Evolutionary conservation across 78 protist species (phyloP).

Genomic region (slime mould (Dictyostelium discoideum)): DNA sequence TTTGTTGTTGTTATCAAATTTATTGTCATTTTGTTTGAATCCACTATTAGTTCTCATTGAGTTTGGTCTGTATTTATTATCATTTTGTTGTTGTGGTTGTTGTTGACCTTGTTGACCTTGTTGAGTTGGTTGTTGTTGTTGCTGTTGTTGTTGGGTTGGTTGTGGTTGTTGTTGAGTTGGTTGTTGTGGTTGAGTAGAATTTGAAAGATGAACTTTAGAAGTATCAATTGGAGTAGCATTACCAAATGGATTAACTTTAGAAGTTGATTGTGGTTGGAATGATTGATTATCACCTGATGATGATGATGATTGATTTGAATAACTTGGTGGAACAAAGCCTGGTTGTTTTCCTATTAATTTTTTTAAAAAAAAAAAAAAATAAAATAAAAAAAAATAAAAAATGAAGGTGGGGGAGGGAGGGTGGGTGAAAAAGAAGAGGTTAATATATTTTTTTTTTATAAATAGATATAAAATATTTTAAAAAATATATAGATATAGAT

Average conservation of each 20-base stretch:
- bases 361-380: background rate
- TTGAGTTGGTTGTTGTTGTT: background rate
- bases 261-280: background rate
- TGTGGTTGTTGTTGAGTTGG: background rate
- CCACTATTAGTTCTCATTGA: background rate
- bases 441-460: background rate
- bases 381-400: background rate
- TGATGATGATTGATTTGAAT: background rate
- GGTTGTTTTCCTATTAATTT: slow-evolving; percentile 4
- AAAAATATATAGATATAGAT: no score
- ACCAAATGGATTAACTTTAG: slow-evolving; percentile 32
- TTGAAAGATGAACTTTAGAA: background rate
- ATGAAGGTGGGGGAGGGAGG: background rate
- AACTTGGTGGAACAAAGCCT: background rate
- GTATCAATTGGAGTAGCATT: slow-evolving; percentile 28
- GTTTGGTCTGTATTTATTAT: background rate
- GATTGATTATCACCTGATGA: background rate
- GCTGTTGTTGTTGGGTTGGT: background rate
- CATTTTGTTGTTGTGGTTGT: background rate
- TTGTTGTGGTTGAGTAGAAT: background rate
- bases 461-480: no score
- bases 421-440: background rate
- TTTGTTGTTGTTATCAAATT: slow-evolving; percentile 11
- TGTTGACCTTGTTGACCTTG: background rate
- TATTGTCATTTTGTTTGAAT: background rate